Percentiles rank a stretch among this genome's conserved stretches.
Evolutionary conservation across 257 asterid species (phyloP).

Genomic region (Ajuga chamaepitys): DNA sequence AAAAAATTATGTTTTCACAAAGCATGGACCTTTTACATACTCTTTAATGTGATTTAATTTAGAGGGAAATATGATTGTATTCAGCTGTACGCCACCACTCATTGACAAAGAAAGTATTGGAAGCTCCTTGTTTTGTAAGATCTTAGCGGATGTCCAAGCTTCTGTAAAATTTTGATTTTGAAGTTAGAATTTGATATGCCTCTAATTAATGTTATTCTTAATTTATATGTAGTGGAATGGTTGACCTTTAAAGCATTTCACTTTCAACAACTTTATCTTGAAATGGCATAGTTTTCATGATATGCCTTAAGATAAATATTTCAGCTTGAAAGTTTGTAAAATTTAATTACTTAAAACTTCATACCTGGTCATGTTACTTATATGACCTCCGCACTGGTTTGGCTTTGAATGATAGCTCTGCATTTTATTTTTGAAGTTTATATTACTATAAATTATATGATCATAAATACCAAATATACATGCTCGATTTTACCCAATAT

Average conservation of each 20-base stretch:
- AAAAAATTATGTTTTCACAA: background rate
- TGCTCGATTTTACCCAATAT: constrained; percentile 36
- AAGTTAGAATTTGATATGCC: no score
- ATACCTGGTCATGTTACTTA: constrained; percentile 42
- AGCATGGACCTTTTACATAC: background rate
- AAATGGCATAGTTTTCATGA: no score
- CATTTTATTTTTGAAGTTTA: constrained; percentile 13
- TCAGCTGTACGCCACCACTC: background rate
- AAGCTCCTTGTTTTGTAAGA: background rate
- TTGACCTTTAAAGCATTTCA: no score
- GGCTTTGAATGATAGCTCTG: constrained; percentile 47
- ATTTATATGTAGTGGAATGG: no score
- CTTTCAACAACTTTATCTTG: no score
- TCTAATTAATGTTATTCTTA: no score
- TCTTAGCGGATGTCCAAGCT: constrained; percentile 30
- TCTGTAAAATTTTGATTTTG: constrained; percentile 16
- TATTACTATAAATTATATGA: background rate
- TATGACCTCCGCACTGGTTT: constrained; percentile 47
- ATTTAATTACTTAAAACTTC: background rate
- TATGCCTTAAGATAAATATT: background rate
- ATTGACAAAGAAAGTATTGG: background rate
- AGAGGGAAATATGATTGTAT: no score
- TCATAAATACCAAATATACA: background rate
- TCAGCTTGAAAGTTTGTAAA: background rate
- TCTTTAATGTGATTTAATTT: background rate